phyloP scores from a whole-genome alignment of 2,329 filamentous ascomycete genomes.

The Hortaea sp. region DNA sequence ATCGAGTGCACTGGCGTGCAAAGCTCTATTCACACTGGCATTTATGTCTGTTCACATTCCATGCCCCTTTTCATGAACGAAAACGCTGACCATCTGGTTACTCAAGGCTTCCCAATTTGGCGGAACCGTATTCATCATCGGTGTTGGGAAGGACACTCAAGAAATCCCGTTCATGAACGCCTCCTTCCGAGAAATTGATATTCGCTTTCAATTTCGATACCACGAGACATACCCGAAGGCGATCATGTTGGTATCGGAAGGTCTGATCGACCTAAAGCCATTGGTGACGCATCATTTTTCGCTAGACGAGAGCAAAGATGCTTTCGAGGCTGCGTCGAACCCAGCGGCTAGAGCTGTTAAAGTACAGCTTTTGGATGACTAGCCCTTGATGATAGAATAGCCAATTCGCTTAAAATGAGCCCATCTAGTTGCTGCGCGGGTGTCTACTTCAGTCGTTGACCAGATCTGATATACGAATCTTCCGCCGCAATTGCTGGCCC shows the following conservation, averaged over 20 bases:
- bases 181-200: constrained; percentile 28
- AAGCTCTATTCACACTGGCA: constrained; percentile 20
- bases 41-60: constrained; percentile 19
- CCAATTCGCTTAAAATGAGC: no score
- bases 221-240: constrained; percentile 33
- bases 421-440: not conserved
- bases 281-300: constrained; percentile 30
- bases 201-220: constrained; percentile 32
- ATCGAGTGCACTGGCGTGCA: constrained; percentile 28
- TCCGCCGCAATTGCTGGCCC: constrained; percentile 18
- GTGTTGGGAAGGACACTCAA: constrained; percentile 26
- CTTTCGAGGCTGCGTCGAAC: constrained; percentile 29
- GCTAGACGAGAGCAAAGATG: constrained; percentile 27
- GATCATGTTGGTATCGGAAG: constrained; percentile 30
- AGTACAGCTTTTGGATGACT: constrained; percentile 23
- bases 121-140: constrained; percentile 29
- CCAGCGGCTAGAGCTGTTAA: constrained; percentile 28
- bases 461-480: constrained; percentile 20
- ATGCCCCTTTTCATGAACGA: no score
- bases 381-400: not conserved
- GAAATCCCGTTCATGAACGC: constrained; percentile 31
- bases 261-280: constrained; percentile 29
- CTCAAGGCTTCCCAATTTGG: constrained; percentile 24
- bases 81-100: not conserved
- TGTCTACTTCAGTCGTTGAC: constrained; percentile 9